Percentiles rank a stretch among this genome's conserved stretches.
Conservation (phyloP, 208 protist species). For the Paratrypanosoma confusum region DNA sequence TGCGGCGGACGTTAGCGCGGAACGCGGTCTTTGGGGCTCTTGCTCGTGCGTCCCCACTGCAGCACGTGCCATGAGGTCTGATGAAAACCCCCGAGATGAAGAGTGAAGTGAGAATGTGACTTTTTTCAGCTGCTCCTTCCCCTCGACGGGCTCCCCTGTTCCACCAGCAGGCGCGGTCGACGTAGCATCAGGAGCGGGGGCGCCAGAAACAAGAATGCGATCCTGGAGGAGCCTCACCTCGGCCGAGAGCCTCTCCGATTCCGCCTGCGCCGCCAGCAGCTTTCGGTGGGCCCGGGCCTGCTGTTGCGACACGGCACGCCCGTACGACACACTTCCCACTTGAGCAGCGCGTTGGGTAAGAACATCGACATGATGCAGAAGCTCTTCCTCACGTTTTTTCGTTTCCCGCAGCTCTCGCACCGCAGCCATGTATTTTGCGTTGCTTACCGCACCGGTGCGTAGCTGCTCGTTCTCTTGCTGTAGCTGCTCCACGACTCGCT, state of each 20-base stretch:
- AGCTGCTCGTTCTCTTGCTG: slow-evolving; percentile 63
- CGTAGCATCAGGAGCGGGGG: too few relatives aligned
- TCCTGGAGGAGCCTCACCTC: slow-evolving; percentile 41
- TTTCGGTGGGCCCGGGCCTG: slow-evolving; percentile 27
- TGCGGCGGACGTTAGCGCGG: too few relatives aligned
- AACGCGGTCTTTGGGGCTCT: too few relatives aligned
- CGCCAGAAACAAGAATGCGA: too few relatives aligned
- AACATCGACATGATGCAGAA: slow-evolving; percentile 23
- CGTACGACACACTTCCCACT: slow-evolving; percentile 1
- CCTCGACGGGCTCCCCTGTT: too few relatives aligned
- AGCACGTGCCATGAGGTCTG: too few relatives aligned
- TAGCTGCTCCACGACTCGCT: slow-evolving; percentile 58
- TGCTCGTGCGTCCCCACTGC: too few relatives aligned
- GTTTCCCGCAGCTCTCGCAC: slow-evolving; percentile 48
- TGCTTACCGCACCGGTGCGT: slow-evolving; percentile 13
- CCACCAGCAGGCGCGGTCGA: too few relatives aligned
- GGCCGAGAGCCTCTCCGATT: slow-evolving; percentile 33
- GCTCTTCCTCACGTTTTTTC: slow-evolving; percentile 23
- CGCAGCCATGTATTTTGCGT: slow-evolving; percentile 32
- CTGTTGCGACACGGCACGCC: slow-evolving; percentile 18
- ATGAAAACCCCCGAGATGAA: too few relatives aligned
- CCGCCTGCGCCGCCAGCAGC: slow-evolving; percentile 41
- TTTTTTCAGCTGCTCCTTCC: too few relatives aligned
- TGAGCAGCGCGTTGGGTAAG: slow-evolving; percentile 6
- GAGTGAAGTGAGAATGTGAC: too few relatives aligned